Percentiles rank a stretch among this genome's conserved stretches.
Conservation (phyloP, 257 asterid species). For the Ajuga chamaepitys region DNA sequence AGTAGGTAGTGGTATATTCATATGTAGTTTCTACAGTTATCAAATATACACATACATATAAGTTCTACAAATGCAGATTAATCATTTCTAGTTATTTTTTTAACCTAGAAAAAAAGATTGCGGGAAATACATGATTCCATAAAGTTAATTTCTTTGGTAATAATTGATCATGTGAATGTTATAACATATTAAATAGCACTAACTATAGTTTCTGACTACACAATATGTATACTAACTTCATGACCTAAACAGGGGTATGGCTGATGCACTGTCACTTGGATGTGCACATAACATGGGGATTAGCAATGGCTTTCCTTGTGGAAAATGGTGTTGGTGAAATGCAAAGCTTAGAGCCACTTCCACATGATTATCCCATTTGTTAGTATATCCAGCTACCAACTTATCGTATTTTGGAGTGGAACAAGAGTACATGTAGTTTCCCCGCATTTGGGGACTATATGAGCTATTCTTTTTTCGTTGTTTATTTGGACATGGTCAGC, state of each 20-base stretch:
- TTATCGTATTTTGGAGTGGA: background rate
- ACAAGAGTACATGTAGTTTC: background rate
- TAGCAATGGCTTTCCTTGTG: constrained; percentile 75
- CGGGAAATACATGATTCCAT: too few relatives aligned
- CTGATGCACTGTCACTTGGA: constrained; percentile 90
- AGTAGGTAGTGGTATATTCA: too few relatives aligned
- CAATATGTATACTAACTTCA: too few relatives aligned
- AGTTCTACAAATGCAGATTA: too few relatives aligned
- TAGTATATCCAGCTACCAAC: background rate
- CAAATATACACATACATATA: too few relatives aligned
- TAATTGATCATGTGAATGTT: too few relatives aligned
- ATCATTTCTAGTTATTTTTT: too few relatives aligned
- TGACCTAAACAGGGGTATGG: constrained; percentile 57
- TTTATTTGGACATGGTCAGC: background rate
- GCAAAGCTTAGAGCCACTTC: constrained; percentile 55
- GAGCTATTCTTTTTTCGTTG: background rate
- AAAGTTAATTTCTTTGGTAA: too few relatives aligned
- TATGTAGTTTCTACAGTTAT: too few relatives aligned
- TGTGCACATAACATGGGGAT: constrained; percentile 76
- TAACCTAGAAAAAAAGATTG: too few relatives aligned
- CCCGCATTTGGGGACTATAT: constrained; percentile 18
- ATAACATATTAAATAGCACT: too few relatives aligned
- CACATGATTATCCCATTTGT: constrained; percentile 63
- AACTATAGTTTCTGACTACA: too few relatives aligned
- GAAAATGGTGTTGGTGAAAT: constrained; percentile 58